Percentiles rank a stretch among this genome's conserved stretches.
phyloP scores from a whole-genome alignment of 2,329 filamentous ascomycete species.

The Aureobasidium sp. region DNA sequence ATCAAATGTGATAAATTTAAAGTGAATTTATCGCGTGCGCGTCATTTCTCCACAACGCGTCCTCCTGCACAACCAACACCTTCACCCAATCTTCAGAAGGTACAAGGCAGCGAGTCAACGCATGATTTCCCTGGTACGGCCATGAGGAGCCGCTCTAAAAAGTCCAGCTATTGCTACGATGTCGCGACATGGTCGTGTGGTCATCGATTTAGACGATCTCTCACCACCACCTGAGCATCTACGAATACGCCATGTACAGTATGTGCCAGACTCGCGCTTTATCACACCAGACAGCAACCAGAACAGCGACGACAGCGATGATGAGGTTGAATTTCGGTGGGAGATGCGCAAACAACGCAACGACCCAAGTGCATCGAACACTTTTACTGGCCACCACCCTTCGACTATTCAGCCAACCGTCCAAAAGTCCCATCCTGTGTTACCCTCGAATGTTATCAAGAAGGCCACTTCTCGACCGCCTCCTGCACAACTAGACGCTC shows the following conservation, averaged over 20 bases:
- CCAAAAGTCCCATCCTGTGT: background rate
- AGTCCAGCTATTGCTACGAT: background rate
- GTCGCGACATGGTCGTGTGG: background rate
- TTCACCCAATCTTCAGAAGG: background rate
- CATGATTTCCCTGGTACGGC: background rate
- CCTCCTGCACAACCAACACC: background rate
- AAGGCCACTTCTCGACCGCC: background rate
- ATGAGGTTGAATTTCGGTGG: background rate
- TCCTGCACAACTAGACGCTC: background rate
- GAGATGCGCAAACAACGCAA: background rate
- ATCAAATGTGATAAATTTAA: background rate
- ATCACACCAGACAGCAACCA: background rate
- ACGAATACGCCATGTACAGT: background rate
- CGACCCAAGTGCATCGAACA: background rate
- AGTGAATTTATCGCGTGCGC: conserved; percentile 8
- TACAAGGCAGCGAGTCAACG: background rate
- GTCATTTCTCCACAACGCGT: conserved; percentile 9
- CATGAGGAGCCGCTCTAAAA: background rate
- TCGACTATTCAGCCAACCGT: background rate
- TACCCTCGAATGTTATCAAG: background rate
- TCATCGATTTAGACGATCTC: background rate
- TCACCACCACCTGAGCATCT: background rate
- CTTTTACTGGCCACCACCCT: background rate
- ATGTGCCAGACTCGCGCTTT: background rate
- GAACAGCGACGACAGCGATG: background rate